A percentile compares a stretch with the other conserved stretches of the same genome.
phyloP scores from a whole-genome alignment of 176 grass and related monocot genomes.

The Zizania latifolia region DNA sequence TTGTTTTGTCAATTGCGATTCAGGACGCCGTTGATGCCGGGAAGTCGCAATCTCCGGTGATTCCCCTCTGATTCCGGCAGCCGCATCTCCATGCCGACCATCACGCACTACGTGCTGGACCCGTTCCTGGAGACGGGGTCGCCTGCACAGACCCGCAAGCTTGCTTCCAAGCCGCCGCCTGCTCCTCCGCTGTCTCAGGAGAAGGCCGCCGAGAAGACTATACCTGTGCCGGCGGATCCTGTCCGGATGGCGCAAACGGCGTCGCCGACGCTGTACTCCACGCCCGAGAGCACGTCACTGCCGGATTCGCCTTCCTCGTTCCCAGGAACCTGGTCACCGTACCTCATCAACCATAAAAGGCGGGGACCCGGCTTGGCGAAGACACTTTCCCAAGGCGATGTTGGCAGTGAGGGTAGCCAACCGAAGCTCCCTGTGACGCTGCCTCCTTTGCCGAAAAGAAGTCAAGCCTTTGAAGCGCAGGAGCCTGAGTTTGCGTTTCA shows the following conservation, averaged over 20 bases:
- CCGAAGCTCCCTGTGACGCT: neutral
- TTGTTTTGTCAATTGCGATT: slow-evolving; percentile 23
- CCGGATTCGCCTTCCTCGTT: slow-evolving; percentile 74
- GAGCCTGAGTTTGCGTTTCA: slow-evolving; percentile 28
- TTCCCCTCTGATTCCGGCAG: slow-evolving; percentile 2
- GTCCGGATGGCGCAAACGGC: slow-evolving; percentile 36
- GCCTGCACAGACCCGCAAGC: slow-evolving; percentile 15
- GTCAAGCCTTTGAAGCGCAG: neutral
- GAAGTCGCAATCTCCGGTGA: slow-evolving; percentile 17
- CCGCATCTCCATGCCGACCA: slow-evolving; percentile 54
- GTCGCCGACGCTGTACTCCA: slow-evolving; percentile 63
- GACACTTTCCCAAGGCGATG: slow-evolving; percentile 36
- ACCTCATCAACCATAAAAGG: slow-evolving; percentile 83
- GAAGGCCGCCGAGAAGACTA: slow-evolving; percentile 19
- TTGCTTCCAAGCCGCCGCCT: slow-evolving; percentile 10
- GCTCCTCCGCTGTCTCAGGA: neutral
- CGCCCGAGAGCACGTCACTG: slow-evolving; percentile 56
- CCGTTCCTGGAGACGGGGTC: slow-evolving; percentile 52
- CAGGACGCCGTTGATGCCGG: slow-evolving; percentile 33
- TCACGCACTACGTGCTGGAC: slow-evolving; percentile 56
- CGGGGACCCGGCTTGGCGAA: slow-evolving; percentile 59
- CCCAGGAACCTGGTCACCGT: slow-evolving; percentile 61
- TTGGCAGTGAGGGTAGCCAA: neutral
- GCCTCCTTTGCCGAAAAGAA: slow-evolving; percentile 10
- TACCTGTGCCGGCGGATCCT: slow-evolving; percentile 31